Conservation (phyloP, 441 rosid genomes). For the Populus hybrid region DNA sequence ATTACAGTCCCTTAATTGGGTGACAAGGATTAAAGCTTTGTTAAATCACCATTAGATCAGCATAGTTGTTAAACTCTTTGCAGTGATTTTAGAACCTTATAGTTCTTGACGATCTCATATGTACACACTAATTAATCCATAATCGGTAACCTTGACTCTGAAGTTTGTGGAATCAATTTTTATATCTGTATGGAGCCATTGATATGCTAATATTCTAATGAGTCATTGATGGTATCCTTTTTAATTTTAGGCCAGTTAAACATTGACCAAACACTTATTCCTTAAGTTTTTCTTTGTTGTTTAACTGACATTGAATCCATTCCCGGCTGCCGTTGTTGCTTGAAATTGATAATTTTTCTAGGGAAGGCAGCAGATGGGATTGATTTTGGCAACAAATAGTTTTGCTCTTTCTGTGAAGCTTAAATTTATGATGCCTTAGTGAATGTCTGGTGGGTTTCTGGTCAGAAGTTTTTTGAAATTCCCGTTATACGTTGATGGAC, state of each 20-base stretch:
- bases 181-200: background rate
- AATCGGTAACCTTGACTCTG: background rate
- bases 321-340: background rate
- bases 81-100: background rate
- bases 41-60: no score
- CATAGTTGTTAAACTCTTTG: background rate
- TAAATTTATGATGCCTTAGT: background rate
- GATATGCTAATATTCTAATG: no score
- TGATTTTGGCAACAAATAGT: background rate
- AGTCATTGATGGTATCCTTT: no score
- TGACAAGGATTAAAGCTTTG: no score
- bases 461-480: slow-evolving; percentile 1
- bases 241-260: background rate
- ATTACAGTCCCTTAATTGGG: background rate
- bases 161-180: background rate
- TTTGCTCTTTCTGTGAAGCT: background rate
- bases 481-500: background rate
- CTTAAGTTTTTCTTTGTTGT: background rate
- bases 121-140: no score
- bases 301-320: background rate
- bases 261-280: background rate
- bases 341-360: slow-evolving; percentile 4
- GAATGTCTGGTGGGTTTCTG: background rate
- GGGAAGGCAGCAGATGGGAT: background rate
- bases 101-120: background rate